These are phyloP conservation scores for Aureobasidium sp. DNA, from an alignment of 2,329 filamentous ascomycete species.

Conservation along the genomic window DNA sequence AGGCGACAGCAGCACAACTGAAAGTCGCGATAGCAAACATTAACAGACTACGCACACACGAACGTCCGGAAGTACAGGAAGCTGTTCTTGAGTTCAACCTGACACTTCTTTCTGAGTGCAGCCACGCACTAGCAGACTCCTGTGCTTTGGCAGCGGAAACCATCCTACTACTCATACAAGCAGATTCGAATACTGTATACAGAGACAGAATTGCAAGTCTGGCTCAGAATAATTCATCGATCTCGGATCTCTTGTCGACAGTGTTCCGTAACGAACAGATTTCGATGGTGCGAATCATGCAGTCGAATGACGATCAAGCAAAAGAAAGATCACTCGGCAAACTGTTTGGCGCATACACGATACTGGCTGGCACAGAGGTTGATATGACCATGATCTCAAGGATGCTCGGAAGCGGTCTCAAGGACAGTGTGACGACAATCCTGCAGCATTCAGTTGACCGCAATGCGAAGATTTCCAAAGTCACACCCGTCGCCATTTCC, in stretches of 20 bases:
- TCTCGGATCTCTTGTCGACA: constrained; percentile 57
- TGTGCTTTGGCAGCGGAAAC: constrained; percentile 69
- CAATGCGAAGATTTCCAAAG: not conserved
- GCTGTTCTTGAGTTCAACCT: constrained; percentile 65
- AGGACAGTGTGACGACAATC: constrained; percentile 58
- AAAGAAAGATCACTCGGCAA: constrained; percentile 67
- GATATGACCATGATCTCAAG: constrained; percentile 60
- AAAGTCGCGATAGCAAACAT: constrained; percentile 74
- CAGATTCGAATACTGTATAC: constrained; percentile 30
- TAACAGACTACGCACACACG: constrained; percentile 63
- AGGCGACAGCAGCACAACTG: constrained; percentile 70
- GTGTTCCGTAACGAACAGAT: constrained; percentile 74
- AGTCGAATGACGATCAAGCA: constrained; percentile 68
- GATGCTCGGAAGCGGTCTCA: constrained; percentile 57
- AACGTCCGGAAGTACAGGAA: constrained; percentile 57
- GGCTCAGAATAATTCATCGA: constrained; percentile 50
- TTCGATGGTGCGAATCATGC: constrained; percentile 73
- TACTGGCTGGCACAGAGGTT: constrained; percentile 55
- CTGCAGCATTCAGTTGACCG: constrained; percentile 23
- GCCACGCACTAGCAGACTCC: constrained; percentile 60
- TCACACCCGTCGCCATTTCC: constrained; percentile 18
- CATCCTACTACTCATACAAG: constrained; percentile 54
- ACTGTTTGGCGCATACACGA: constrained; percentile 61
- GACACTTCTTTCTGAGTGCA: constrained; percentile 68
- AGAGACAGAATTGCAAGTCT: constrained; percentile 47